phyloP scores from a whole-genome alignment of 2,329 filamentous ascomycete species.

The Sphaceloma murrayae region DNA sequence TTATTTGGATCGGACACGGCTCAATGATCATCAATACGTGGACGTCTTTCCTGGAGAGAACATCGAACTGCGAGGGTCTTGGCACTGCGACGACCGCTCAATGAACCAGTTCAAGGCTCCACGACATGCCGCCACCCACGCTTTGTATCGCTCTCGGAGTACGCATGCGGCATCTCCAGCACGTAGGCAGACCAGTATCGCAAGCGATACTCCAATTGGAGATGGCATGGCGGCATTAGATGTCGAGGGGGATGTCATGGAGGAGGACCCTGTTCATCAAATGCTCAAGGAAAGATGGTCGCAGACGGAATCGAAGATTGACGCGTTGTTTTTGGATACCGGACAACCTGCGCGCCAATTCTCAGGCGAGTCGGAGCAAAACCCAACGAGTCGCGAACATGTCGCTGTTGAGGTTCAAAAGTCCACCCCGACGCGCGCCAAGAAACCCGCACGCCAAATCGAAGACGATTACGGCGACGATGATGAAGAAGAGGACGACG shows the following conservation, averaged over 20 bases:
- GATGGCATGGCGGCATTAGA: slow-evolving; percentile 27
- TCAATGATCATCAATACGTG: slow-evolving; percentile 16
- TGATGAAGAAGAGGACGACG: slow-evolving; percentile 45
- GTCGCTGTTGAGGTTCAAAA: slow-evolving; percentile 34
- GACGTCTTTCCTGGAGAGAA: slow-evolving; percentile 15
- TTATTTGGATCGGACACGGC: slow-evolving; percentile 10
- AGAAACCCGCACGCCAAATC: slow-evolving; percentile 68
- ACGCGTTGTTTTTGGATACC: slow-evolving; percentile 56
- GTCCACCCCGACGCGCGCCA: slow-evolving; percentile 47
- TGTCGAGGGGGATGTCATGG: slow-evolving; percentile 32
- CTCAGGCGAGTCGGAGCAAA: slow-evolving; percentile 13
- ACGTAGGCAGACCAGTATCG: slow-evolving; percentile 37
- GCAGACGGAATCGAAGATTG: slow-evolving; percentile 66
- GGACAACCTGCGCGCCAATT: slow-evolving; percentile 13
- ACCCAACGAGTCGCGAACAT: slow-evolving; percentile 11
- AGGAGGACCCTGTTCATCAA: slow-evolving; percentile 39
- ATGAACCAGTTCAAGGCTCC: slow-evolving; percentile 28
- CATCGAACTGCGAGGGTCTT: slow-evolving; percentile 19
- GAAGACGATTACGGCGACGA: slow-evolving; percentile 83
- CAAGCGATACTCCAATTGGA: slow-evolving; percentile 33
- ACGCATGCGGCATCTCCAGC: slow-evolving; percentile 29
- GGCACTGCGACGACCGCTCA: slow-evolving; percentile 15
- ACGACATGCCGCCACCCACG: slow-evolving; percentile 33
- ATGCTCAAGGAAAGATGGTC: slow-evolving; percentile 70
- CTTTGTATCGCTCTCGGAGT: slow-evolving; percentile 28